Conservation (phyloP, 768 basidiomycete species). For the Amanita exitialis region DNA sequence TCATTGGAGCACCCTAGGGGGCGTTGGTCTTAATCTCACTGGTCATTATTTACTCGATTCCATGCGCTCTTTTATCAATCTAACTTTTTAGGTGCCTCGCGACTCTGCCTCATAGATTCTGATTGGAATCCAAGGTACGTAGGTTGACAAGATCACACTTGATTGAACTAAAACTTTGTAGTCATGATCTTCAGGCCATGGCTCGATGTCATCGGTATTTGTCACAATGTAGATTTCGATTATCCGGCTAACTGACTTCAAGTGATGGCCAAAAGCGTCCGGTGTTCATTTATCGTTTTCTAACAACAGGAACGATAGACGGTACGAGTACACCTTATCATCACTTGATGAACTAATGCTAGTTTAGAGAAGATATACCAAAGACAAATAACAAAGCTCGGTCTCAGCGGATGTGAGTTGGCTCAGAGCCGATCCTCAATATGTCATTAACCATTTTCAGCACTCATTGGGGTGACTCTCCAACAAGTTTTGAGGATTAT, state of each 20-base stretch:
- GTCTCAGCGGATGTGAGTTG: constrained; percentile 72
- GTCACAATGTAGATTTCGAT: constrained; percentile 5
- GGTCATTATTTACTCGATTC: constrained; percentile 28
- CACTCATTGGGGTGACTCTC: constrained; percentile 56
- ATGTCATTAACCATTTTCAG: constrained; percentile 22
- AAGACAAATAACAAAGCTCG: constrained; percentile 90
- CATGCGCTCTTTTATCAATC: not conserved
- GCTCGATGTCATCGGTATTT: constrained; percentile 85
- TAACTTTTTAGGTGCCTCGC: constrained; percentile 50
- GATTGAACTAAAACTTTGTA: constrained; percentile 15
- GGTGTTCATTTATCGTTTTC: constrained; percentile 82
- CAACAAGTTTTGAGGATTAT: not conserved
- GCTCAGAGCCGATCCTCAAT: constrained; percentile 11
- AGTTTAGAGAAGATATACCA: constrained; percentile 83
- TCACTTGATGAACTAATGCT: not conserved
- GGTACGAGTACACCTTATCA: constrained; percentile 28
- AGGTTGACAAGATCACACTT: not conserved
- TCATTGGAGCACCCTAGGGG: constrained; percentile 36
- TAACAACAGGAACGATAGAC: constrained; percentile 87
- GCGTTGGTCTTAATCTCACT: constrained; percentile 87
- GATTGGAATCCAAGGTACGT: constrained; percentile 88
- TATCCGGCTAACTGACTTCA: constrained; percentile 7
- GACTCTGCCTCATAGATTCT: constrained; percentile 78
- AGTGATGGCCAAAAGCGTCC: constrained; percentile 93
- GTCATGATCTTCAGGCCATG: constrained; percentile 94